Base-by-base conservation (phyloP, 1,284 basidiomycete genomes). In the Wolfiporia cocos region DNA sequence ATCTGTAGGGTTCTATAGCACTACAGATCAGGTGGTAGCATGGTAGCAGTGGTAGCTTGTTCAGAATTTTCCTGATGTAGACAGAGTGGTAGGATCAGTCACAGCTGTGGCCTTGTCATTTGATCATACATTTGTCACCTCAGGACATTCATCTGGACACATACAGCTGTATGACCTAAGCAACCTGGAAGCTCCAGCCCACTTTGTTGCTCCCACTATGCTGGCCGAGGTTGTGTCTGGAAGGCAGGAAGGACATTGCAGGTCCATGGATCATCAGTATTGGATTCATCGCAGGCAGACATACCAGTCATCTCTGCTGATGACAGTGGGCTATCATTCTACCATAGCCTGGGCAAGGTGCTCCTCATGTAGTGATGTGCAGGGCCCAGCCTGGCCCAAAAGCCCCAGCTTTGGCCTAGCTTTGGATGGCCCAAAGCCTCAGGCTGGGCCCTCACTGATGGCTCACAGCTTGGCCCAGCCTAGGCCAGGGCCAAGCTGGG, bases 251-350 rank as follows among this genome's bases (percentile, higher is more conserved):
- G 96, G 96, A 0, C 96, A 99, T 98, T 7, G 61, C 72, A 15
- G 87, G 87, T 14, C 86, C 87, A 2, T 74, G 80, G n/a, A 93
- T 99, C 38, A 70, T 89, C 44, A 87, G 78, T 53, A 69, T 99
- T 34, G 86, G 82, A 10, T 99, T 99, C 56, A 79, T 99, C n/a
- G 92, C 92, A 6, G 82, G 84, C 14, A 76, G 95, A 29, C 95
- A 97, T 58, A 99, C 96, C 92, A 2, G 78, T 99, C 38, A 81
- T 98, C 29, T 88, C 86, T 10, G 90, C 92, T 1, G 96, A 99
- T 60, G 89, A 94, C 46, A 70, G 79, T 47, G 96, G 96, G 0
- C 73, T 98, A 3, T 88, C 92, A 0, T 99, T 99, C 65, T 98
- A 92, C 62, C 95, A 98, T 63, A 91, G 87, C 41, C 70, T 99